Evolutionary conservation across 441 rosid genomes (phyloP).

Genomic region (Viola pubescens): DNA sequence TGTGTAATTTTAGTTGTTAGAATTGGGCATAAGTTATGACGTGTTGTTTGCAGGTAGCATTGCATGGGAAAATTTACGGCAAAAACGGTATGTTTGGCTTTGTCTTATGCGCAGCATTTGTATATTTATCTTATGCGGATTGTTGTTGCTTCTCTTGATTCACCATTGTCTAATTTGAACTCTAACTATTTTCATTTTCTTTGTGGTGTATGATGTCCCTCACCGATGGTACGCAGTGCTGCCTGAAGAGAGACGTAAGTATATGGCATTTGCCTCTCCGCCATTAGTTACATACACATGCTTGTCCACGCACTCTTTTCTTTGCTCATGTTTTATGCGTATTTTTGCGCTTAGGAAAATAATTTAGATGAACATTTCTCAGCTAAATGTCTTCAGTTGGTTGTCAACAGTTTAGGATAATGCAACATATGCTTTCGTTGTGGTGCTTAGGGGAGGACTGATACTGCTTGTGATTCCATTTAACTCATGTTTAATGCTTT

Average conservation of each 20-base stretch:
- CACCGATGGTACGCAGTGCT: conserved; percentile 53
- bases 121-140: not conserved
- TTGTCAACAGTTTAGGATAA: not conserved
- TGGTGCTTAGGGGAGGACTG: not conserved
- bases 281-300: not conserved
- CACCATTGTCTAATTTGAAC: conserved; percentile 2
- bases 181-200: conserved; percentile 20
- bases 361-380: not conserved
- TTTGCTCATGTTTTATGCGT: not conserved
- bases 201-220: conserved; percentile 30
- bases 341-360: not conserved
- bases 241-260: conserved; percentile 90
- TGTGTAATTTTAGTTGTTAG: conserved; percentile 9
- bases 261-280: conserved; percentile 15
- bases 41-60: conserved; percentile 49
- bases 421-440: not conserved
- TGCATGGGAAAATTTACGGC: conserved; percentile 60
- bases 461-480: not conserved
- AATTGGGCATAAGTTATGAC: not conserved
- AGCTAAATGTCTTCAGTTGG: not conserved
- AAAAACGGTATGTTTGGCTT: conserved; percentile 54
- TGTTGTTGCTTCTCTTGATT: conserved; percentile 2
- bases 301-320: not conserved
- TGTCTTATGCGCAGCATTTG: not conserved
- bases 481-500: not conserved